Evolutionary conservation across 768 basidiomycete genomes (phyloP), one percentile per base, ranked within the genome.

Genomic region (Gloeopeniophorella convolvens): DNA sequence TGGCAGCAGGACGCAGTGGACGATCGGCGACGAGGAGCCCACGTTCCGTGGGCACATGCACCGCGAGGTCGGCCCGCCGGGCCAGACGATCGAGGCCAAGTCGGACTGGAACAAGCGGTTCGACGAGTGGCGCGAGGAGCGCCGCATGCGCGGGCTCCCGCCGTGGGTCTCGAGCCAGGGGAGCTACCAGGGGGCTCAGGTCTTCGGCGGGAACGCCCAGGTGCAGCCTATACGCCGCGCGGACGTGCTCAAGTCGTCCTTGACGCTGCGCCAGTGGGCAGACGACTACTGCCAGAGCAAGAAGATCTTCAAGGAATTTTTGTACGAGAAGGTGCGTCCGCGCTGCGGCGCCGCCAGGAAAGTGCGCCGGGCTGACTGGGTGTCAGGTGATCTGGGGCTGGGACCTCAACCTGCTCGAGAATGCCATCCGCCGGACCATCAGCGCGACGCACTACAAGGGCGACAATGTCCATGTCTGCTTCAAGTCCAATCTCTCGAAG

Each of bases 221-320:
- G 31, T 15, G 10, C 48, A 42, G 4, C 47, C 45, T n/a, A 35
- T 53, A 13, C 47, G 41, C 9, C 41, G 47, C 8, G 42, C 40
- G 3, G 39, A 47, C 13, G 58, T 59, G 7, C 56, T 59, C 27
- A 53, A 54, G 30, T 61, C 59, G 5, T 57, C 51, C 56, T 66
- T 27, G 46, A 55, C 57, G 5, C 26, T 56, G 26, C 57, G 57
- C 6, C 54, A 83, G 51, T 92, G 89, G 89, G 87, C 87, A 7
- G 86, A 90, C 57, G 81, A 85, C 48, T 91, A 89, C 59, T 89
- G 87, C 50, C 72, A 75, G 21, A 85, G 83, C 59, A 70, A 64
- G 7, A 89, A 83, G 59, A 64, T 73, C 13, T 68, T 91, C 54
- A 91, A 90, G 63, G 88, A 90, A 65, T 89, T 92, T 61, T 72